Percentiles rank a stretch among this genome's conserved stretches.
Conservation (phyloP, 2,329 filamentous ascomycete species). For the Arthrobotrys sinensis region DNA sequence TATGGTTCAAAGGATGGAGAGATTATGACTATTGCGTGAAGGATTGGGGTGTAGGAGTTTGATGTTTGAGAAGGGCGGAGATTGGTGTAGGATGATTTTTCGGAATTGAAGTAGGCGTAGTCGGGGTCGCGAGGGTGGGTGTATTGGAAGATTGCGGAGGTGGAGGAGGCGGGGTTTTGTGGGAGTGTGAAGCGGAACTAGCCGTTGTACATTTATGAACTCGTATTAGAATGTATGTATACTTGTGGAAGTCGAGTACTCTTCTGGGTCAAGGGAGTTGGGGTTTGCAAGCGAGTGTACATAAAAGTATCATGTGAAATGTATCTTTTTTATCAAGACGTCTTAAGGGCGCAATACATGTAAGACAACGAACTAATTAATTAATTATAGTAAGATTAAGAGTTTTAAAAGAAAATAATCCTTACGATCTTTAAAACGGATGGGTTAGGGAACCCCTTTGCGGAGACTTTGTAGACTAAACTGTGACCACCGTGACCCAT, state of each 20-base stretch:
- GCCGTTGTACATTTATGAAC: neutral
- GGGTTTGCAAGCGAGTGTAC: neutral
- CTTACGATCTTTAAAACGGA: constrained; percentile 57
- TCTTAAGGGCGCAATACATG: neutral
- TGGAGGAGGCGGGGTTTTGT: constrained; percentile 4
- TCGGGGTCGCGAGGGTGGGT: constrained; percentile 26
- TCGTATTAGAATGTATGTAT: constrained; percentile 2
- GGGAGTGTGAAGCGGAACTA: constrained; percentile 51
- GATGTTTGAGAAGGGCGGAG: constrained; percentile 19
- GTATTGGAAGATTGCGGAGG: constrained; percentile 8
- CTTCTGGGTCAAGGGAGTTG: too few relatives aligned
- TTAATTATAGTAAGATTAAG: too few relatives aligned
- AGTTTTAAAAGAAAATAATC: constrained; percentile 2
- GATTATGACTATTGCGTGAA: constrained; percentile 32
- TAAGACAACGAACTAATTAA: neutral
- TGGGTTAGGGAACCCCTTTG: constrained; percentile 34
- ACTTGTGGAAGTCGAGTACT: neutral
- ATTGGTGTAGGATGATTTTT: constrained; percentile 38
- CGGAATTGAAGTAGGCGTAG: constrained; percentile 44
- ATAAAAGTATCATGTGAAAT: constrained; percentile 6
- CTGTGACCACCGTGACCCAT: constrained; percentile 54
- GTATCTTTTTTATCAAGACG: too few relatives aligned
- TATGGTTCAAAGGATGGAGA: constrained; percentile 39
- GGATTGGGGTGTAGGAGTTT: constrained; percentile 6
- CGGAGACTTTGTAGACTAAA: constrained; percentile 45